Evolutionary conservation across 2,329 filamentous ascomycete genomes (phyloP).

Genomic region (Alternaria ventricosa): DNA sequence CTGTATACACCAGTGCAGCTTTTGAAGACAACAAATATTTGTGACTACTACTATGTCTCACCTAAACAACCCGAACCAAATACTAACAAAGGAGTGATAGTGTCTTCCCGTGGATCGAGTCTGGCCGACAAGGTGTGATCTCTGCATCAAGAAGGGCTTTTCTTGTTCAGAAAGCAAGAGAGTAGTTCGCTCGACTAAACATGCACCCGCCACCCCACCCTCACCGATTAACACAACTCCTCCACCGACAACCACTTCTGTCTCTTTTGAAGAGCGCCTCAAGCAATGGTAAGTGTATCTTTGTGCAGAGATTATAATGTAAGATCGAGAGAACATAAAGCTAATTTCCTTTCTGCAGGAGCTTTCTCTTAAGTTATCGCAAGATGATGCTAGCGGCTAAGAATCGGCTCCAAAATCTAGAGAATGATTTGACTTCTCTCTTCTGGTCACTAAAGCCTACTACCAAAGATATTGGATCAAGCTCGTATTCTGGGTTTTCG

Average conservation of each 20-base stretch:
- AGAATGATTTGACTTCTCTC: rapidly evolving
- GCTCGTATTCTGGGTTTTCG: background rate
- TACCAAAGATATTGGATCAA: background rate
- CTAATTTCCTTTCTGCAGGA: background rate
- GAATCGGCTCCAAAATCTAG: background rate
- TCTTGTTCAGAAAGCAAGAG: constrained; percentile 4
- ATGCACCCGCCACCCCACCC: background rate
- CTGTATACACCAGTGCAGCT: no score
- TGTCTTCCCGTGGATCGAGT: background rate
- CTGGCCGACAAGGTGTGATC: background rate
- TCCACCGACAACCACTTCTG: no score
- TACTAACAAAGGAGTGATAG: background rate
- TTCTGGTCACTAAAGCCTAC: rapidly evolving
- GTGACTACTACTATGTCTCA: background rate
- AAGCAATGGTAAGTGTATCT: background rate
- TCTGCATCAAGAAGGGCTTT: constrained; percentile 1
- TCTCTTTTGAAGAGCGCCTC: background rate
- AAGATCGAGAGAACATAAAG: background rate
- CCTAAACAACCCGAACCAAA: background rate
- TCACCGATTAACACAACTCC: background rate
- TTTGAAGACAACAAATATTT: background rate
- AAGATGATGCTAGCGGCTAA: background rate
- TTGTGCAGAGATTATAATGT: background rate
- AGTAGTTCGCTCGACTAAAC: background rate
- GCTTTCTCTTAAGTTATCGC: background rate